phyloP scores from a whole-genome alignment of 495 filamentous ascomycete genomes.

The Aspergillus avenaceus region DNA sequence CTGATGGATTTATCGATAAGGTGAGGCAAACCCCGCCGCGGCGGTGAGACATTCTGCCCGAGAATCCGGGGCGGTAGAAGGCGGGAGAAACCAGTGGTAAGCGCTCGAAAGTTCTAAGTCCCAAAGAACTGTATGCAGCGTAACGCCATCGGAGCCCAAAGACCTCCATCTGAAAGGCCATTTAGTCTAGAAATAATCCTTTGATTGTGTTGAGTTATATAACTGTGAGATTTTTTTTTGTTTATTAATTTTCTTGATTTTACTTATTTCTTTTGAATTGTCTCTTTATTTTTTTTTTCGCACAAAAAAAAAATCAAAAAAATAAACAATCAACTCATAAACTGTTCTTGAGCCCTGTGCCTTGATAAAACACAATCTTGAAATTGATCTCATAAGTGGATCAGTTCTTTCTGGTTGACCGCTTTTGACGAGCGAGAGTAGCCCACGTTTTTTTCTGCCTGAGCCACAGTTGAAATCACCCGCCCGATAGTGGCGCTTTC shows the following conservation, averaged over 20 bases:
- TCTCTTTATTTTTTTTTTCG: too few relatives aligned
- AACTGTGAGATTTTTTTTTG: too few relatives aligned
- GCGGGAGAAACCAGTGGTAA: not conserved
- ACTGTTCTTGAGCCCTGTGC: not conserved
- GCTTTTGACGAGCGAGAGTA: slow-evolving; percentile 14
- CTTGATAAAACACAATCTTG: not conserved
- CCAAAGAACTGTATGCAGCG: too few relatives aligned
- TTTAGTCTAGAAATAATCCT: too few relatives aligned
- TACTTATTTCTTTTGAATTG: too few relatives aligned
- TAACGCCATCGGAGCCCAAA: not conserved
- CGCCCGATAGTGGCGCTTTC: slow-evolving; percentile 17
- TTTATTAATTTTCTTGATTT: too few relatives aligned
- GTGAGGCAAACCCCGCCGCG: not conserved
- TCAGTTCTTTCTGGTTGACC: too few relatives aligned
- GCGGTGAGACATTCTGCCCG: not conserved
- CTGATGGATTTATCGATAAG: not conserved
- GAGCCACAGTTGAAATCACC: slow-evolving; percentile 15
- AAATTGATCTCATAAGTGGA: too few relatives aligned
- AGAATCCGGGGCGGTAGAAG: not conserved
- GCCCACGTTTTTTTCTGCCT: slow-evolving; percentile 16
- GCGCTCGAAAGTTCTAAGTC: not conserved
- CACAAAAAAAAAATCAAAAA: too few relatives aligned
- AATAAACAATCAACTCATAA: not conserved
- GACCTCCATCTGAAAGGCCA: too few relatives aligned
- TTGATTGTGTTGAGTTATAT: too few relatives aligned